These are phyloP conservation scores for Phytopythium sindhum DNA, from an alignment of 352 stramenopile genomes.

Conservation along the genomic window DNA sequence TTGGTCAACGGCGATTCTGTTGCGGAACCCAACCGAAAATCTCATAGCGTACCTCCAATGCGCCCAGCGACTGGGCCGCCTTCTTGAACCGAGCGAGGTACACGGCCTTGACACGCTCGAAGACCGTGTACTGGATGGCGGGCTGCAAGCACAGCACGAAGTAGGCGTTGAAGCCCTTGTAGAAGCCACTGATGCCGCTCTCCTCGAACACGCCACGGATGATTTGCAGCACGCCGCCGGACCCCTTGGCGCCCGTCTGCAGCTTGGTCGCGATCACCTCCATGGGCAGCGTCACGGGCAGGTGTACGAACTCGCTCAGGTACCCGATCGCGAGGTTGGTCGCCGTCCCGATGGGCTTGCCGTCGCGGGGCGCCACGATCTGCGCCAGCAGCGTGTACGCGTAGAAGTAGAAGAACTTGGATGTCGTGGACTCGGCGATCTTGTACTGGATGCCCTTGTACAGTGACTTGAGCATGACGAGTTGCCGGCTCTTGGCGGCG, in stretches of 20 bases:
- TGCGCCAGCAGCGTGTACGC: conserved; percentile 81
- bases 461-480: conserved; percentile 53
- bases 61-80: conserved; percentile 48
- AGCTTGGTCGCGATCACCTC: conserved; percentile 86
- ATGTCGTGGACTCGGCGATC: conserved; percentile 72
- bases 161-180: conserved; percentile 90
- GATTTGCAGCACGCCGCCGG: conserved; percentile 52
- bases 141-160: conserved; percentile 96
- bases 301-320: conserved; percentile 72
- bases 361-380: conserved; percentile 52
- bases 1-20: not conserved
- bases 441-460: conserved; percentile 88
- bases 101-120: conserved; percentile 86
- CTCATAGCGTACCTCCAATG: conserved; percentile 54
- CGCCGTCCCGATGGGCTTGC: conserved; percentile 53
- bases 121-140: conserved; percentile 96
- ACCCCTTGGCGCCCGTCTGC: conserved; percentile 58
- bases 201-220: conserved; percentile 65
- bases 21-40: conserved; percentile 6
- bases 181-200: conserved; percentile 66
- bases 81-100: conserved; percentile 67
- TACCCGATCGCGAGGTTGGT: conserved; percentile 82
- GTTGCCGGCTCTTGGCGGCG: conserved; percentile 20
- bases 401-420: conserved; percentile 92
- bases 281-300: conserved; percentile 84